Percentiles rank a stretch among this genome's conserved stretches.
phyloP scores from a whole-genome alignment of 129 eudicot genomes.

The Sambucus nigra region DNA sequence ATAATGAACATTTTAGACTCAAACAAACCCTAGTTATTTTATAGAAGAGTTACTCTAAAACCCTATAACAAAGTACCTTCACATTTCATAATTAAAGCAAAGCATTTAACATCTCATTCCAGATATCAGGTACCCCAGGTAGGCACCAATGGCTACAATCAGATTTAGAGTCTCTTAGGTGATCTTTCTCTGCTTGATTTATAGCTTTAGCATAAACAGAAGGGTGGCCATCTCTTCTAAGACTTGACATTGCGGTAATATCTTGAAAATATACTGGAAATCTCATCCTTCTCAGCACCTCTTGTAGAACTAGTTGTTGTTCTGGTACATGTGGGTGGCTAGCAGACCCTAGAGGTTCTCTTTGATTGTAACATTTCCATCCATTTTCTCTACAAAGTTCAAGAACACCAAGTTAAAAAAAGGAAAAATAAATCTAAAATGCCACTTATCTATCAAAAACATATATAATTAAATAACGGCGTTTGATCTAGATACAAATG shows the following conservation, averaged over 20 bases:
- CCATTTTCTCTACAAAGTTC: conserved; percentile 55
- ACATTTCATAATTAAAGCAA: conserved; percentile 27
- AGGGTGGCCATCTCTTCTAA: conserved; percentile 76
- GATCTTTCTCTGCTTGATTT: conserved; percentile 32
- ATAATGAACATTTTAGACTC: neutral
- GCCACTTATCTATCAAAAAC: too few relatives aligned
- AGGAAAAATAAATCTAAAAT: too few relatives aligned
- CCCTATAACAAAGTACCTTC: neutral
- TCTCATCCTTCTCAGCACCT: conserved; percentile 52
- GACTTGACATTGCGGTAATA: conserved; percentile 54
- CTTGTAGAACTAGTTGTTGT: conserved; percentile 47
- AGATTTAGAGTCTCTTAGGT: conserved; percentile 22
- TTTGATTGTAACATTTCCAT: conserved; percentile 69
- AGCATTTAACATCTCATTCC: conserved; percentile 68
- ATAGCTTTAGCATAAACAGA: conserved; percentile 48
- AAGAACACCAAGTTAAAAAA: too few relatives aligned
- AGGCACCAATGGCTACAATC: conserved; percentile 96
- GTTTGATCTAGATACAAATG: too few relatives aligned
- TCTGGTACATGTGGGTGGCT: conserved; percentile 62
- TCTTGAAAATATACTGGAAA: conserved; percentile 69
- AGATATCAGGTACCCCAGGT: conserved; percentile 88
- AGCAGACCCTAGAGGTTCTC: conserved; percentile 50
- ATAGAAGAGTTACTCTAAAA: neutral
- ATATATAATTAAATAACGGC: too few relatives aligned
- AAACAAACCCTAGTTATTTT: conserved; percentile 1